Base-by-base conservation (phyloP, 2,329 filamentous ascomycete genomes). In the Cladosporium sp. region DNA sequence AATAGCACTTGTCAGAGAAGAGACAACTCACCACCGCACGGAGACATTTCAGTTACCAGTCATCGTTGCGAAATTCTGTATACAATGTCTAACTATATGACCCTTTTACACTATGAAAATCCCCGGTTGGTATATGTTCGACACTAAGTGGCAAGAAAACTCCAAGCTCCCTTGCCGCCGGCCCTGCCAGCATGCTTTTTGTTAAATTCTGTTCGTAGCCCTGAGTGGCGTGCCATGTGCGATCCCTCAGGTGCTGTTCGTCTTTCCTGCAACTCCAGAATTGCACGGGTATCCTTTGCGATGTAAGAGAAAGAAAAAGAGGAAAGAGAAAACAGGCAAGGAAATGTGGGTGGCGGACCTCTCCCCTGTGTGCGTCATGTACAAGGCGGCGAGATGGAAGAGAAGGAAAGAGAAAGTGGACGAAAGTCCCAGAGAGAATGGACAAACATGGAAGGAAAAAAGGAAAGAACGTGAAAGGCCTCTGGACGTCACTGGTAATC, bases 171-270 rank as follows among this genome's bases (percentile, higher is more conserved):
- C 38, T 30, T 49, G 58, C 58, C 26, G 59, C 59, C 21, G 59
- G 41, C 59, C 59, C 59, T 51, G 59, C 59, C 59, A 61, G 59
- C 41, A 49, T 41, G 41, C 41, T n/a, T 49, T 49, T 30, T n/a
- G n/a, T 44, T n/a, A n/a, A 30, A n/a, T 30, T 21, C 18, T 59
- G 26, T 30, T 32, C 32, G 11, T 49, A 61, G 59, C 47, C 28
- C 59, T 61, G 59, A 49, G 28, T 51, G 26, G 12, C 26, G 10
- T 54, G 24, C 7, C 7, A 8, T 12, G 32, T 34, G 5, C 10
- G 32, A 34, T 34, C 32, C 21, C 26, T 2, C 24, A 54, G 49
- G 28, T 28, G n/a, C 41, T 47, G 41, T 47, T 21, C 41, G 41
- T 8, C 41, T 12, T 44, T 47, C 41, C 49, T 54, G 49, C 24